Percentiles rank a stretch among this genome's conserved stretches.
phyloP scores from a whole-genome alignment of 129 eudicot genomes.

The Lactuca saligna region DNA sequence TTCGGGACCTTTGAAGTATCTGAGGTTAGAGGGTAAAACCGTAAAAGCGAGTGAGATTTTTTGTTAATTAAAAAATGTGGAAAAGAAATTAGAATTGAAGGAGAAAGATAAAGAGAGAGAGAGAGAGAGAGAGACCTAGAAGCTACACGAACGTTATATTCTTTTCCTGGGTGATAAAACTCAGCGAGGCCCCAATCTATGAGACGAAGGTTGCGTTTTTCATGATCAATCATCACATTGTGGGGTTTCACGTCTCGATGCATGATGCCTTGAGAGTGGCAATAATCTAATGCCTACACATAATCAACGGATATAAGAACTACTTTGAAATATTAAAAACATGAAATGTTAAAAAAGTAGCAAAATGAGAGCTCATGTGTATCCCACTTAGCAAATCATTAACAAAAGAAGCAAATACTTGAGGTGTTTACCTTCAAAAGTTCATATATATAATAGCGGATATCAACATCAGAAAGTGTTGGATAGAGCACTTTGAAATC shows the following conservation, averaged over 20 bases:
- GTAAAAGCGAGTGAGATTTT: not conserved
- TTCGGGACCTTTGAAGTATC: slow-evolving; percentile 91
- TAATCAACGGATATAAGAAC: not conserved
- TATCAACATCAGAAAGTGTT: slow-evolving; percentile 82
- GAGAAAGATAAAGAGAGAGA: not conserved
- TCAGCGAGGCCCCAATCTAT: slow-evolving; percentile 96
- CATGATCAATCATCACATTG: slow-evolving; percentile 95
- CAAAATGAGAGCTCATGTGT: not conserved
- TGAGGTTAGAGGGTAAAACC: slow-evolving; percentile 41
- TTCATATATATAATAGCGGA: slow-evolving; percentile 85
- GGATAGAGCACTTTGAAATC: slow-evolving; percentile 90
- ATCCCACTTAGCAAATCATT: not conserved
- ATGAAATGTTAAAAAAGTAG: not conserved
- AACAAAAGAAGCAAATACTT: not conserved
- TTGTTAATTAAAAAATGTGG: not conserved
- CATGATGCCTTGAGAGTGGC: slow-evolving; percentile 94
- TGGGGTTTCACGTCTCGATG: slow-evolving; percentile 95
- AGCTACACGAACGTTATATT: slow-evolving; percentile 92
- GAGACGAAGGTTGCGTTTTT: slow-evolving; percentile 84
- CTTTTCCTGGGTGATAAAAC: slow-evolving; percentile 88
- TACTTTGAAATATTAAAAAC: not conserved
- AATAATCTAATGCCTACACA: slow-evolving; percentile 83
- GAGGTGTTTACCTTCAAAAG: slow-evolving; percentile 65
- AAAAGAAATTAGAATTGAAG: no score
- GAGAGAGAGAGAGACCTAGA: slow-evolving; percentile 50